A percentile compares a stretch with the other conserved stretches of the same genome.
These are phyloP conservation scores for Clarkia xantiana DNA, from an alignment of 345 rosid species.

Conservation along the genomic window DNA sequence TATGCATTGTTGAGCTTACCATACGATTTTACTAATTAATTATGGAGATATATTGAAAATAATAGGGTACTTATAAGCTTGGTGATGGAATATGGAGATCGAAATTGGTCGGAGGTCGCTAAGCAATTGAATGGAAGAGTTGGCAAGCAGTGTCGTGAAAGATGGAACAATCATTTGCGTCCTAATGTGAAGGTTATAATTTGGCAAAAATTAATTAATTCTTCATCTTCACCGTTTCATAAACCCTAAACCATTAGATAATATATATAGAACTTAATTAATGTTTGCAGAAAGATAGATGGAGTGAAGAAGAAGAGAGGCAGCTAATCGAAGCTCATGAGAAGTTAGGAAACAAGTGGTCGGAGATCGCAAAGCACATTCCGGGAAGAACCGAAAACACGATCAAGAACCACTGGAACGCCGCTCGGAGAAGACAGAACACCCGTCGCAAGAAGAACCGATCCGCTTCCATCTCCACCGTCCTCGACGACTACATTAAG, in stretches of 20 bases:
- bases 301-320: neutral
- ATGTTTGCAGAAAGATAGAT: neutral
- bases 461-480: neutral
- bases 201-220: too few relatives aligned
- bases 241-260: too few relatives aligned
- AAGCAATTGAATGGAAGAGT: slow-evolving; percentile 4
- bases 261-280: too few relatives aligned
- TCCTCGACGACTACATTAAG: neutral
- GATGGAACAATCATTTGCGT: slow-evolving; percentile 2
- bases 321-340: neutral
- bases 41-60: too few relatives aligned
- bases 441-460: neutral
- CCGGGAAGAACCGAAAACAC: neutral
- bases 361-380: neutral
- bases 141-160: slow-evolving; percentile 5
- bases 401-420: neutral
- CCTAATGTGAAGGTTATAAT: slow-evolving; percentile 2
- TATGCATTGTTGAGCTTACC: too few relatives aligned
- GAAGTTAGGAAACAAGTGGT: neutral
- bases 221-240: too few relatives aligned
- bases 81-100: slow-evolving; percentile 3
- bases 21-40: too few relatives aligned
- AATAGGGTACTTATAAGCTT: neutral
- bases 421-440: neutral
- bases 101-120: slow-evolving; percentile 7